Base-by-base conservation (phyloP, 306 rosid species). In the Casuarina cunninghamiana region DNA sequence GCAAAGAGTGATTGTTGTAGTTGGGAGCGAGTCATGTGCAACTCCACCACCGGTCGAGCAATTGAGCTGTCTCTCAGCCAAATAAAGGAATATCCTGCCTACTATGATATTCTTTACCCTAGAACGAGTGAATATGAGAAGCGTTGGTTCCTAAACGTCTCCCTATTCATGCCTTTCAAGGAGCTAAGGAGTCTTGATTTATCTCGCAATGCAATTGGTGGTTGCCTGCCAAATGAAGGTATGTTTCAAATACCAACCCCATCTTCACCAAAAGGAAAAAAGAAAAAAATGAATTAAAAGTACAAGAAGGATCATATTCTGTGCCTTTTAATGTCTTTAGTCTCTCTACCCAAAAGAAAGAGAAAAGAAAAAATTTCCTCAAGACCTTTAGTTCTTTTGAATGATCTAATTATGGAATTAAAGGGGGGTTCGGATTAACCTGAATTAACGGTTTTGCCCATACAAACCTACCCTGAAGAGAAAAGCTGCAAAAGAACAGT, bases 21-120 rank as follows among this genome's bases (percentile, higher is more conserved):
- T n/a, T 68, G 72, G 72, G 53, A 68, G 53, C 1, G 26, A 11
- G 16, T 68, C 72, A 68, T 15, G 11, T 68, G 72, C 51, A 26
- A 44, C 35, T 42, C 38, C 15, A 10, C 72, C 13, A 17, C 72
- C 72, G 37, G 53, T 68, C 72, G 19, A 15, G 53, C 44, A 16
- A 68, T 68, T 13, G 10, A 43, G 1, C 53, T 68, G 5, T 68
- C 53, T 37, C 72, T 68, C 32, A 1, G 19, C 35, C n/a, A 55
- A 6, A 1, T 55, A 19, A 55, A 55, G 10, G 35, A 55, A 19
- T 10, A 55, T 55, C 62, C 62, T 7, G 6, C 6, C 2, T 54
- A 54, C 10, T 8, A 19, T 19, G 62, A 19, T 0, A 6, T 19
- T 1, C 2, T 2, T 19, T 1, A 0, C 0, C 21, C 2, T 1